Conservation (phyloP, 192 early-diverging fungal species). For the Gaertneriomyces sp. region DNA sequence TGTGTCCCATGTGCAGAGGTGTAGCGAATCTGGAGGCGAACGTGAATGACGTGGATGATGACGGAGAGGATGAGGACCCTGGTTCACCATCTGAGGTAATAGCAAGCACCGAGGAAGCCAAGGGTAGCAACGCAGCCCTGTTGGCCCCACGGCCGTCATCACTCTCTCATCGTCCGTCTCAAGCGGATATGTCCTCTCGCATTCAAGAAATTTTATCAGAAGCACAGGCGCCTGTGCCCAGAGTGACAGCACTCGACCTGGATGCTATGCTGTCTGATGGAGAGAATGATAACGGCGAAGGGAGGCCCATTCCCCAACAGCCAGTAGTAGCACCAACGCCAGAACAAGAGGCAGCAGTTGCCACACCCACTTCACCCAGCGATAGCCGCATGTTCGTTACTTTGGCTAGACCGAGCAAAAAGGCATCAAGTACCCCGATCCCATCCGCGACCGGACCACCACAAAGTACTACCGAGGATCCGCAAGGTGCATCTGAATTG, state of each 20-base stretch:
- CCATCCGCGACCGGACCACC: too few relatives aligned
- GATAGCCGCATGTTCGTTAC: too few relatives aligned
- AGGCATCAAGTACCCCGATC: too few relatives aligned
- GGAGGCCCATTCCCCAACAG: background rate
- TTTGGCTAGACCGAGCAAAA: too few relatives aligned
- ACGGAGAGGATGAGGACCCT: background rate
- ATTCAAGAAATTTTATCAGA: conserved; percentile 13
- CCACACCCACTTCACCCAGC: too few relatives aligned
- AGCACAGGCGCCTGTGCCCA: conserved; percentile 11
- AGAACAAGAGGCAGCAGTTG: too few relatives aligned
- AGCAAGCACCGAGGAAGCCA: background rate
- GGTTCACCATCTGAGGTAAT: background rate
- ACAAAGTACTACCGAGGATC: too few relatives aligned
- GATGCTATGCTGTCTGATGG: conserved; percentile 22
- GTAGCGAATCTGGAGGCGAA: conserved; percentile 55
- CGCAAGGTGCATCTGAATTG: too few relatives aligned
- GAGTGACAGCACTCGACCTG: conserved; percentile 23
- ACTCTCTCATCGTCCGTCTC: background rate
- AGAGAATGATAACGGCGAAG: background rate
- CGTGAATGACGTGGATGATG: conserved; percentile 65
- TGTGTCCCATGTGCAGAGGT: conserved; percentile 60
- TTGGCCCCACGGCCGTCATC: background rate
- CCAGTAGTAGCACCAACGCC: too few relatives aligned
- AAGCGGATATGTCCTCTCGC: conserved; percentile 5
- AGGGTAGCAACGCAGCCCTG: background rate